Base-by-base conservation (phyloP, 345 rosid genomes). In the Boechera stricta region DNA sequence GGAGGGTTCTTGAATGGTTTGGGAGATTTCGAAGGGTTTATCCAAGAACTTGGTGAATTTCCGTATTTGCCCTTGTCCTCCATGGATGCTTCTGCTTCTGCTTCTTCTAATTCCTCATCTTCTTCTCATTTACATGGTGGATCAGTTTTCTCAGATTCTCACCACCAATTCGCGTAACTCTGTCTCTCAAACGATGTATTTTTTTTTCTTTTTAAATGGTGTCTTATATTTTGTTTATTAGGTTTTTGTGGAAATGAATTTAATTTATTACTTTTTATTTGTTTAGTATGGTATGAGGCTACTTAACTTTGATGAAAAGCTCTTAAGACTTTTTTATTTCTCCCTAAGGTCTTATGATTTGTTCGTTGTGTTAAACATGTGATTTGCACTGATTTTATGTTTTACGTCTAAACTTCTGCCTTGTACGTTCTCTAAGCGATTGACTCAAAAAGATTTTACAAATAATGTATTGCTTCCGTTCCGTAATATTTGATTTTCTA, bases 1-100 rank as follows among this genome's bases (percentile, higher is more conserved):
- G 87, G 87, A 36, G 89, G 86, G 5, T 90, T 88, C 80, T 82
- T 86, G 33, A 75, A 82, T 48, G 89, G 87, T 8, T 82, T 92
- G 69, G 78, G 84, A 68, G 92, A 90, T 77, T 85, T 90, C 24
- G 92, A 86, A 74, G 96, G 93, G 6, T 86, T 90, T 65, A 85
- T 87, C 53, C 93, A 88, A 75, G 89, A 88, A n/a, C 85, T 90
- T 70, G 87, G 77, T 71, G 92, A 88, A 72, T 87, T 85, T 56
- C 81, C 95, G 2, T 80, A 83, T 70, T 51, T 83, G 41, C 88
- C 88, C 67, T 54, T 79, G 73, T 84, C 81, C 1, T 86, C 74
- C 44, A 78, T 78, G 26, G 82, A 78, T 4, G 78, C 58, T 78
- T 72, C 74, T 4, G 78, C 58, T 78, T 72, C 74, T 67, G 72